Conservation (phyloP, 352 stramenopile genomes). For the Globisporangium acanthophoron region DNA sequence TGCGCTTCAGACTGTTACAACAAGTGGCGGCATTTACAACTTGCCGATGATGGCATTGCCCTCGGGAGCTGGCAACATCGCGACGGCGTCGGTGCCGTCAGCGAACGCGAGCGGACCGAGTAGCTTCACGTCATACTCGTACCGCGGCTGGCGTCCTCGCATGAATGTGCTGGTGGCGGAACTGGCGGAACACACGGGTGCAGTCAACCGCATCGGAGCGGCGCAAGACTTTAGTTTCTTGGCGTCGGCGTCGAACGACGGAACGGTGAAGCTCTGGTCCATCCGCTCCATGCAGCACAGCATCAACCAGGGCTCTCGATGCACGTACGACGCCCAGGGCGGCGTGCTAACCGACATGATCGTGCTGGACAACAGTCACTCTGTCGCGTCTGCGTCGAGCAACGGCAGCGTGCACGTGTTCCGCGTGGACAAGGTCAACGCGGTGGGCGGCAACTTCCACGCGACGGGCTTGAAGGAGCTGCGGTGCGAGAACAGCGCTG, state of each 20-base stretch:
- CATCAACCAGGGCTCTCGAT: constrained; percentile 89
- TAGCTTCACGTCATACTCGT: constrained; percentile 30
- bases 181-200: constrained; percentile 89
- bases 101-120: constrained; percentile 23
- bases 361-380: constrained; percentile 96
- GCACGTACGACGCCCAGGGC: constrained; percentile 92
- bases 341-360: constrained; percentile 91
- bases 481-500: constrained; percentile 83
- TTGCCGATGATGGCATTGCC: neutral
- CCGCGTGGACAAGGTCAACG: constrained; percentile 90
- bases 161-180: constrained; percentile 82
- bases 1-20: constrained; percentile 17
- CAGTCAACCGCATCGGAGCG: constrained; percentile 91
- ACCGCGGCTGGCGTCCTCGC: constrained; percentile 75
- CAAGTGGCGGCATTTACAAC: constrained; percentile 23
- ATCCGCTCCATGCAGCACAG: constrained; percentile 91
- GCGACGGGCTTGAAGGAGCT: constrained; percentile 69
- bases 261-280: constrained; percentile 95
- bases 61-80: constrained; percentile 10
- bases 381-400: constrained; percentile 87
- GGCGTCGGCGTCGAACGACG: constrained; percentile 94
- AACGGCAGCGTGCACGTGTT: constrained; percentile 95
- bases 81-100: constrained; percentile 16
- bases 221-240: constrained; percentile 96
- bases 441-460: constrained; percentile 64